Percentiles rank a stretch among this genome's conserved stretches.
These are phyloP conservation scores for Lentinula sp. DNA, from an alignment of 768 basidiomycete species.

Conservation along the genomic window DNA sequence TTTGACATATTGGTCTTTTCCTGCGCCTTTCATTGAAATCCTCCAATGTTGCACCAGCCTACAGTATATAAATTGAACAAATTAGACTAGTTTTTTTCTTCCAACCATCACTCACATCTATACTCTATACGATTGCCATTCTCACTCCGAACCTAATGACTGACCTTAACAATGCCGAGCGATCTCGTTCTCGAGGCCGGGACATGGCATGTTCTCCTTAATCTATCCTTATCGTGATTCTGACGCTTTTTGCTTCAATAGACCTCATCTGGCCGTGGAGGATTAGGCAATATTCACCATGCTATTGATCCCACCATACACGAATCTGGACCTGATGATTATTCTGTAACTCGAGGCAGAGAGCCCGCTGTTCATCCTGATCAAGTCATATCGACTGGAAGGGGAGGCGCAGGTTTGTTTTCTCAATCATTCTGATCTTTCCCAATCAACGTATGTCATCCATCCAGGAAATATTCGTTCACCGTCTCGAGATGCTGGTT, in stretches of 20 bases:
- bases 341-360: slow-evolving; percentile 54
- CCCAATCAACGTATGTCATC: slow-evolving; percentile 4
- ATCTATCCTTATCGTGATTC: background rate
- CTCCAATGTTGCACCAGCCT: too few species aligned
- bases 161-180: background rate
- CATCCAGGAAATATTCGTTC: slow-evolving; percentile 65
- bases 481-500: slow-evolving; percentile 50
- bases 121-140: too few species aligned
- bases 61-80: too few species aligned
- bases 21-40: too few species aligned
- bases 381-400: slow-evolving; percentile 22
- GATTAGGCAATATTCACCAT: slow-evolving; percentile 59
- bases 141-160: background rate
- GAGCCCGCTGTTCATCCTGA: slow-evolving; percentile 37
- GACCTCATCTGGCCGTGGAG: slow-evolving; percentile 64
- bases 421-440: background rate
- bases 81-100: too few species aligned
- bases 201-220: background rate
- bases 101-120: too few species aligned
- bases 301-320: slow-evolving; percentile 39
- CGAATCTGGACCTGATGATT: slow-evolving; percentile 45
- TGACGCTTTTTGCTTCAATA: slow-evolving; percentile 12
- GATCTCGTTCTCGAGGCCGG: slow-evolving; percentile 2
- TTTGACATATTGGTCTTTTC: too few species aligned
- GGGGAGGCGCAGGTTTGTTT: background rate